A percentile compares a stretch with the other conserved stretches of the same genome.
Conservation (phyloP, 2,329 filamentous ascomycete genomes). For the Tolypocladium sp. region DNA sequence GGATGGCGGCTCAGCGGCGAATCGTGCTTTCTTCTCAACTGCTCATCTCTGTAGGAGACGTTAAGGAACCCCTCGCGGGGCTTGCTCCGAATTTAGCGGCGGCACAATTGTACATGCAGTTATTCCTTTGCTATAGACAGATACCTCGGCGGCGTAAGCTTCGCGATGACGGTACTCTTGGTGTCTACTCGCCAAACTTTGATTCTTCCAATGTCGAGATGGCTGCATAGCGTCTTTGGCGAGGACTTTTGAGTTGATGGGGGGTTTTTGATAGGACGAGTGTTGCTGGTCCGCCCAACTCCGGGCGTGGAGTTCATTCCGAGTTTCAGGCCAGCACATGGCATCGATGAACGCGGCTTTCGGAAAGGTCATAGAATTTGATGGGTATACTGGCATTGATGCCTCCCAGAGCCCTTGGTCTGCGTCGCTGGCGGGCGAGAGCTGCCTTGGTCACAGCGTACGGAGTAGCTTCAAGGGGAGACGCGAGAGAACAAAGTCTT, state of each 20-base stretch:
- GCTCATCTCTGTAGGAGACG: neutral
- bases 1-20: neutral
- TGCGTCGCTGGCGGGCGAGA: too few relatives aligned
- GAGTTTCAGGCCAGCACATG: conserved; percentile 4
- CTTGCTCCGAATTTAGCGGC: neutral
- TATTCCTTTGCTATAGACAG: neutral
- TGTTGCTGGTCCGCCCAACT: too few relatives aligned
- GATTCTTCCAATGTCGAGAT: neutral
- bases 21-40: neutral
- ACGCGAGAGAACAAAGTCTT: too few relatives aligned
- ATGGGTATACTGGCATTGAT: too few relatives aligned
- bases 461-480: too few relatives aligned
- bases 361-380: too few relatives aligned
- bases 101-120: neutral
- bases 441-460: too few relatives aligned
- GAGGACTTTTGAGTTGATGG: neutral
- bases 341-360: conserved; percentile 8
- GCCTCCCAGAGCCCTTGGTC: too few relatives aligned
- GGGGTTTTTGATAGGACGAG: neutral
- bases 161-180: neutral
- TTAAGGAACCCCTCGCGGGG: neutral
- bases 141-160: neutral
- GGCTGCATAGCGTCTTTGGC: neutral
- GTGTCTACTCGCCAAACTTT: neutral
- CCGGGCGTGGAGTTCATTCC: too few relatives aligned